Percentiles rank a stretch among this genome's conserved stretches.
These are phyloP conservation scores for Pulveroboletus sp. DNA, from an alignment of 768 basidiomycete genomes.

Conservation along the genomic window DNA sequence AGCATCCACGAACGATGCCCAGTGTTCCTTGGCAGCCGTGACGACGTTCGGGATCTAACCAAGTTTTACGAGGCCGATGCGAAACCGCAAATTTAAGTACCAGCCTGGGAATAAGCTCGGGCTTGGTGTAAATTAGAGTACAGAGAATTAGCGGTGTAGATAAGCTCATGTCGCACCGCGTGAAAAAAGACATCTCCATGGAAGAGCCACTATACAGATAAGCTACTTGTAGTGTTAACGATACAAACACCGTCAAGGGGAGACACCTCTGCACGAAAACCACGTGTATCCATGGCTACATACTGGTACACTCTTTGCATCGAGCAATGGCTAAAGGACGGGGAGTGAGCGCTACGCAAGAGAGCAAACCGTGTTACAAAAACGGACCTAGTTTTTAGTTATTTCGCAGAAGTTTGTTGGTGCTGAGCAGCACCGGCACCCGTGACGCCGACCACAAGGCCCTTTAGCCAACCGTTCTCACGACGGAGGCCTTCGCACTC, in stretches of 20 bases:
- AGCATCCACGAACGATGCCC: slow-evolving; percentile 89
- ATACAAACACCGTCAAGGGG: slow-evolving; percentile 16
- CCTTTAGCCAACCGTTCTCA: slow-evolving; percentile 93
- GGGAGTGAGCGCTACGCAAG: neutral
- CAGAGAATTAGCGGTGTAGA: too few species aligned
- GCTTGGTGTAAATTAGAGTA: too few species aligned
- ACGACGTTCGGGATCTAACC: slow-evolving; percentile 88
- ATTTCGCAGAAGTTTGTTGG: slow-evolving; percentile 22
- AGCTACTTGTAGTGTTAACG: slow-evolving; percentile 14
- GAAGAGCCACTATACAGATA: neutral
- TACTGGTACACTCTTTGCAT: too few species aligned
- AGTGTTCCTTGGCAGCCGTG: slow-evolving; percentile 90
- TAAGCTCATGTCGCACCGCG: too few species aligned
- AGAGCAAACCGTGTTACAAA: neutral
- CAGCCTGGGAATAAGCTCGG: neutral
- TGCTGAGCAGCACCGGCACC: slow-evolving; percentile 52
- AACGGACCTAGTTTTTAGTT: slow-evolving; percentile 5
- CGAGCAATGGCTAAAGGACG: neutral
- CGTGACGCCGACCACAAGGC: slow-evolving; percentile 84
- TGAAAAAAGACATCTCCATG: neutral
- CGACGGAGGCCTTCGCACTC: slow-evolving; percentile 86
- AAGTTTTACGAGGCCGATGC: slow-evolving; percentile 69
- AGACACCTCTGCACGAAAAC: neutral
- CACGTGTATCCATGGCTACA: too few species aligned
- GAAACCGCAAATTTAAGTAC: slow-evolving; percentile 13